Base-by-base conservation (phyloP, 371 early-diverging fungal species). In the Mucor irregularis region DNA sequence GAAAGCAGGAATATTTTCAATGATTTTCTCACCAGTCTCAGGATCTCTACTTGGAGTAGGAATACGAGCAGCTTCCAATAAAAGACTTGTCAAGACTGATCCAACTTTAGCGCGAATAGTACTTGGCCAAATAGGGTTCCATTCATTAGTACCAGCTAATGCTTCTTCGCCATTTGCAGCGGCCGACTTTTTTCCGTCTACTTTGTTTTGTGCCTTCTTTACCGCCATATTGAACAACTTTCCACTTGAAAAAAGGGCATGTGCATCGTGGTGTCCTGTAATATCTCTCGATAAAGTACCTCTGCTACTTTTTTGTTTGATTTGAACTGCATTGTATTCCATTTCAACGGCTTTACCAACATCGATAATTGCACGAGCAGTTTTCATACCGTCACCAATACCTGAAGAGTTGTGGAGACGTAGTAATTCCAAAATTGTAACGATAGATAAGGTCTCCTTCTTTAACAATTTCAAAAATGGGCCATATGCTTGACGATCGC, bases 311-410 rank as follows among this genome's bases (percentile, higher is more conserved):
- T 46, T 39, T 54, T 82, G 80, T 31, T 87, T 83, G 66, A 94
- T 75, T 49, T 88, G 85, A 50, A 87, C 83, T 8, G 92, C 82
- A 64, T 90, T 85, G 64, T 92, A 87, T 66, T 97, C 97, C 60
- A 77, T 77, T 60, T 96, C 95, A 13, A 96, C 76, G 0, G 90
- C 83, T 43, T 78, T 85, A 31, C 93, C 96, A 16, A 97, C 84
- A 38, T 71, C 69, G 25, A 78, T 76, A 16, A 90, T 71, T 9
- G 91, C 75, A 43, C 73, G 70, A 7, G 87, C 81, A 1, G 86
- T 83, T 52, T 82, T 80, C 76, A 84, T 84, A 37, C 85, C 86
- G 51, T 84, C 84, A 33, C 77, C 76, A 37, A 82, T 73, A 13
- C 85, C 86, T 26, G 81, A 73, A 38, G 72, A 68, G 49, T 76